Percentiles rank a stretch among this genome's conserved stretches.
Conservation (phyloP, 495 filamentous ascomycete species). For the Penicillium roqueforti region DNA sequence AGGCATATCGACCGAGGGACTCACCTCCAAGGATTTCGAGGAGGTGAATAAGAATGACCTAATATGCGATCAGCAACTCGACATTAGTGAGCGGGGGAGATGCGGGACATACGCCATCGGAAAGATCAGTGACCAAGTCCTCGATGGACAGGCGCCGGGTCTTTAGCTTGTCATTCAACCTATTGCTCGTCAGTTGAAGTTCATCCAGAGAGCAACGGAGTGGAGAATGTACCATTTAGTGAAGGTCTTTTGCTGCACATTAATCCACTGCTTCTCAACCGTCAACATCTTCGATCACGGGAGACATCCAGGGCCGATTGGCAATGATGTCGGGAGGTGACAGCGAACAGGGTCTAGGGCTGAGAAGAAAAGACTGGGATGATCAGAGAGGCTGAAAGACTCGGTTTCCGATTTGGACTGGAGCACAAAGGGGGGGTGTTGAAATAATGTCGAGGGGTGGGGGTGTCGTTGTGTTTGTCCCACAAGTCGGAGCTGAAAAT, state of each 20-base stretch:
- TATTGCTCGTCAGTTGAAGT: slow-evolving; percentile 23
- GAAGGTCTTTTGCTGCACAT: slow-evolving; percentile 98
- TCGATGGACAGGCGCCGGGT: slow-evolving; percentile 68
- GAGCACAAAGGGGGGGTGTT: slow-evolving; percentile 5
- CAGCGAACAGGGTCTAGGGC: slow-evolving; percentile 4
- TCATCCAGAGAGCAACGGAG: neutral
- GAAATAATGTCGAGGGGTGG: slow-evolving; percentile 7
- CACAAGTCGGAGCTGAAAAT: slow-evolving; percentile 13
- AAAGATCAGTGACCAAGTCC: slow-evolving; percentile 82
- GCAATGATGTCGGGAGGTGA: slow-evolving; percentile 17
- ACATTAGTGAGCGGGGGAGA: slow-evolving; percentile 3
- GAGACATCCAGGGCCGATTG: slow-evolving; percentile 40
- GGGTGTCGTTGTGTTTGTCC: slow-evolving; percentile 15
- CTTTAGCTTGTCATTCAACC: slow-evolving; percentile 93
- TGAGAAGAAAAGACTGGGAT: neutral
- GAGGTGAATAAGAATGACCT: slow-evolving; percentile 93
- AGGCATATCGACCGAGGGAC: slow-evolving; percentile 92
- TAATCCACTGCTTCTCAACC: slow-evolving; percentile 88
- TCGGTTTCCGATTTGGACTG: slow-evolving; percentile 11
- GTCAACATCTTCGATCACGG: slow-evolving; percentile 50
- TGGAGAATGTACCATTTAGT: slow-evolving; percentile 75
- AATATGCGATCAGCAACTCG: slow-evolving; percentile 5
- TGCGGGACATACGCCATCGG: slow-evolving; percentile 72
- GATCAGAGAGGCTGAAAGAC: slow-evolving; percentile 5
- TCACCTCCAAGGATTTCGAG: slow-evolving; percentile 92